These are phyloP conservation scores for Penicillium sclerotigenum DNA, from an alignment of 2,329 filamentous ascomycete species.

Conservation along the genomic window DNA sequence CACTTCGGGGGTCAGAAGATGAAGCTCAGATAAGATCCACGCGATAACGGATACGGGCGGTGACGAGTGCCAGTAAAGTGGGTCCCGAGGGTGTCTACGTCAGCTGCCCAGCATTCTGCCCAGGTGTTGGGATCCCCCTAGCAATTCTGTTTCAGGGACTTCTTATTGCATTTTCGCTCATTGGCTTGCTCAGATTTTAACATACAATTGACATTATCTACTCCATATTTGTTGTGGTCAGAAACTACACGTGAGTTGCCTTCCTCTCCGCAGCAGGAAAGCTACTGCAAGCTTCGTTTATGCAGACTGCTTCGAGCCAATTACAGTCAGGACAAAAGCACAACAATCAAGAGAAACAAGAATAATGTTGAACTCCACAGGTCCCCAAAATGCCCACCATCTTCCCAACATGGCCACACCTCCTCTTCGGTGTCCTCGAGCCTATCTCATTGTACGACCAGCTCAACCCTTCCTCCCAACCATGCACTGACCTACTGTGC, in stretches of 20 bases:
- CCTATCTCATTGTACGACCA: constrained; percentile 62
- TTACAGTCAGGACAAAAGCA: not conserved
- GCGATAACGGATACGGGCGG: constrained; percentile 12
- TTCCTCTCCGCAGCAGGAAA: not conserved
- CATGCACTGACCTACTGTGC: constrained; percentile 3
- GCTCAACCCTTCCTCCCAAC: not conserved
- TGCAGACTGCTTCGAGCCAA: not conserved
- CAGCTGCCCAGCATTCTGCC: constrained; percentile 2
- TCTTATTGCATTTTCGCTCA: not conserved
- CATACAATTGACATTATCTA: not conserved
- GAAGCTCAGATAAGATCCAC: constrained; percentile 10
- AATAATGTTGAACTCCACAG: constrained; percentile 1
- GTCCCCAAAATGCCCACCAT: constrained; percentile 41
- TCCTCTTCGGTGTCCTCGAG: constrained; percentile 66
- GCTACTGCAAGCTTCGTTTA: not conserved
- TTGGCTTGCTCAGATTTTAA: not conserved
- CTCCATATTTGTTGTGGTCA: not conserved
- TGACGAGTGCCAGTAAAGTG: constrained; percentile 9
- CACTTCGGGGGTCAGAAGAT: not conserved
- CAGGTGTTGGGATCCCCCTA: constrained; percentile 1
- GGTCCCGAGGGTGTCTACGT: constrained; percentile 5
- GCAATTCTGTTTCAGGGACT: not conserved
- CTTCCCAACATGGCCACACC: constrained; percentile 61
- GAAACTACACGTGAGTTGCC: not conserved
- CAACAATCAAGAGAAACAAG: not conserved